These are phyloP conservation scores for Thuja plicata DNA, from an alignment of 83 land plant genomes.

Conservation along the genomic window DNA sequence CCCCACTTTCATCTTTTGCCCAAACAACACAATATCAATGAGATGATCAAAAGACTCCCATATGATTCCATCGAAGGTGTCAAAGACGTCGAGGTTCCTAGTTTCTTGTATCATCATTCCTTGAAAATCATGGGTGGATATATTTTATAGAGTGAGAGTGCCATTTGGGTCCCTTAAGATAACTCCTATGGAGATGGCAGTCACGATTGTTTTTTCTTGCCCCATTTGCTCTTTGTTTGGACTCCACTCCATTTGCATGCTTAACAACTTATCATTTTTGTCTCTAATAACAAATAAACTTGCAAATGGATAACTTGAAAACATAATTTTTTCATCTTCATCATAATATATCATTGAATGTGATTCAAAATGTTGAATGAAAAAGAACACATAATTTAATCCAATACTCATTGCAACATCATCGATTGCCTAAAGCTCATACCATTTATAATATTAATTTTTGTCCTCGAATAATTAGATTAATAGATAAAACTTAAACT, in stretches of 20 bases:
- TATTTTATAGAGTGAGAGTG: slow-evolving; percentile 27
- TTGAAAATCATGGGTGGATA: slow-evolving; percentile 3
- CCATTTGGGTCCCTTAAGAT: slow-evolving; percentile 19
- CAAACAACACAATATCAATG: slow-evolving; percentile 22
- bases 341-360: no score
- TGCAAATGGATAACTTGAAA: no score
- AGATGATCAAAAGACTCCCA: slow-evolving; percentile 48
- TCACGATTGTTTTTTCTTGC: slow-evolving; percentile 11
- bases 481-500: no score
- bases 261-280: no score
- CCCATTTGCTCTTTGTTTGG: slow-evolving; percentile 38
- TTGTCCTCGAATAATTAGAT: no score
- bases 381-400: no score
- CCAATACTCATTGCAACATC: no score
- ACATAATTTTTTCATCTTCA: no score
- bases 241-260: slow-evolving; percentile 22
- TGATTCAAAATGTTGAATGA: no score
- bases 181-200: slow-evolving; percentile 22
- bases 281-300: no score
- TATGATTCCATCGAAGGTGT: slow-evolving; percentile 8
- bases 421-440: no score
- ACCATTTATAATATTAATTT: no score
- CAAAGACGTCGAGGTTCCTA: slow-evolving; percentile 28
- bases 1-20: slow-evolving; percentile 18
- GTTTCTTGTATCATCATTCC: slow-evolving; percentile 14